These are phyloP conservation scores for Kurtzmaniella quercitrusa DNA, from an alignment of 1,139 yeast genomes.

Conservation along the genomic window DNA sequence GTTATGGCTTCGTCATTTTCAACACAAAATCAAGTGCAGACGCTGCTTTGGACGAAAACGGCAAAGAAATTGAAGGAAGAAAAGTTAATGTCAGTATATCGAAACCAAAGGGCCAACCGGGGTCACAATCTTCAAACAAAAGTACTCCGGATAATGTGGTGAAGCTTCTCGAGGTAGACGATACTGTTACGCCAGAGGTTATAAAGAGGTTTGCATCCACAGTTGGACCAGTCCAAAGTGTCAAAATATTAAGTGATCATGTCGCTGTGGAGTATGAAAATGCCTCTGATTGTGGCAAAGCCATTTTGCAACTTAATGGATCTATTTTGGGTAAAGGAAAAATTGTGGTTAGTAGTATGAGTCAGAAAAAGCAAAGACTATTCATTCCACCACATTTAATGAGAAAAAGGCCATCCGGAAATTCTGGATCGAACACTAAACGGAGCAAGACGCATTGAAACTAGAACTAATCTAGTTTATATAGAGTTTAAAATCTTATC, in stretches of 20 bases:
- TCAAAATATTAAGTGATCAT: conserved; percentile 46
- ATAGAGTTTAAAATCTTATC: no score
- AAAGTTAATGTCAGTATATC: conserved; percentile 41
- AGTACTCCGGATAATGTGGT: conserved; percentile 26
- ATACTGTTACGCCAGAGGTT: conserved; percentile 42
- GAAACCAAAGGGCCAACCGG: conserved; percentile 17
- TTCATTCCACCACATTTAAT: conserved; percentile 9
- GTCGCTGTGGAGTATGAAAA: conserved; percentile 52
- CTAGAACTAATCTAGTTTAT: no score
- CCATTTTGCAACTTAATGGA: conserved; percentile 48
- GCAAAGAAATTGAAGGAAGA: conserved; percentile 34
- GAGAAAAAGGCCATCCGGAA: conserved; percentile 2
- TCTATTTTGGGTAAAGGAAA: conserved; percentile 28
- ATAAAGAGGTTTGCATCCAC: conserved; percentile 24
- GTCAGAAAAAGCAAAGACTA: conserved; percentile 3
- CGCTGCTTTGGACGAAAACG: conserved; percentile 37
- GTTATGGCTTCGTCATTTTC: conserved; percentile 57
- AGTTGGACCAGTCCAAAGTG: conserved; percentile 35
- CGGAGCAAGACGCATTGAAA: conserved; percentile 3
- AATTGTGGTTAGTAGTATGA: conserved; percentile 29
- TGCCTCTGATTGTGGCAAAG: conserved; percentile 53
- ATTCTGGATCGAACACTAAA: conserved; percentile 9
- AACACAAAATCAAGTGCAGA: conserved; percentile 32
- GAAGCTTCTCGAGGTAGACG: conserved; percentile 43
- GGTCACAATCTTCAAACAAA: conserved; percentile 1